phyloP scores from a whole-genome alignment of 371 early-diverging fungal species.

The Mucor circinelloides region DNA sequence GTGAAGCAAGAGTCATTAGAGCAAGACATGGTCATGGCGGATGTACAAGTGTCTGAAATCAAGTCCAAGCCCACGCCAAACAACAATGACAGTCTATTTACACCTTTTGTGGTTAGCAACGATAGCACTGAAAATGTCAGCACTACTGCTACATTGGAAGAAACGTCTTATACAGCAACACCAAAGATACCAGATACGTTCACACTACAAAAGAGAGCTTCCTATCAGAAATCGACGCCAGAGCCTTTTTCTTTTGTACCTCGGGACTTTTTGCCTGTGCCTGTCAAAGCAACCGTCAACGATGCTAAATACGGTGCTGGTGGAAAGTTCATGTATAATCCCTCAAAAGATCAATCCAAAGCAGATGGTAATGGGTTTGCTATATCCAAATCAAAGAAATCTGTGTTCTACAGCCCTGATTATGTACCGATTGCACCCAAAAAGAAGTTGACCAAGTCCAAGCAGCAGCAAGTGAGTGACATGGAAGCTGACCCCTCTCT shows the following conservation, averaged over 20 bases:
- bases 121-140: background rate
- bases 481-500: background rate
- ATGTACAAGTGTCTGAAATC: background rate
- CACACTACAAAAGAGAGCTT: background rate
- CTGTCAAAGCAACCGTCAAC: constrained; percentile 27
- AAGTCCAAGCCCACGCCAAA: background rate
- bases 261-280: constrained; percentile 37
- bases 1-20: background rate
- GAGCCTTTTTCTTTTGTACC: constrained; percentile 19
- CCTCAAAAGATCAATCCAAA: background rate
- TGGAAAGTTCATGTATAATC: constrained; percentile 42
- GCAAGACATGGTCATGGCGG: background rate
- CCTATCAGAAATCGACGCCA: background rate
- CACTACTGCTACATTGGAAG: background rate
- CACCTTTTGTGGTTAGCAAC: constrained; percentile 4
- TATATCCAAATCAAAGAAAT: background rate
- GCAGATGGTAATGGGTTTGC: background rate
- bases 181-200: background rate
- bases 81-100: constrained; percentile 8
- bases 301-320: constrained; percentile 45
- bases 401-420: constrained; percentile 1
- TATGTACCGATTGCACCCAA: background rate
- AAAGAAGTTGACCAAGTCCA: background rate
- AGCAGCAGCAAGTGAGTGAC: background rate
- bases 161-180: background rate